Evolutionary conservation across 2,329 filamentous ascomycete species (phyloP), one percentile per base, ranked within the genome.

Genomic region (Xylariaceae sp.): DNA sequence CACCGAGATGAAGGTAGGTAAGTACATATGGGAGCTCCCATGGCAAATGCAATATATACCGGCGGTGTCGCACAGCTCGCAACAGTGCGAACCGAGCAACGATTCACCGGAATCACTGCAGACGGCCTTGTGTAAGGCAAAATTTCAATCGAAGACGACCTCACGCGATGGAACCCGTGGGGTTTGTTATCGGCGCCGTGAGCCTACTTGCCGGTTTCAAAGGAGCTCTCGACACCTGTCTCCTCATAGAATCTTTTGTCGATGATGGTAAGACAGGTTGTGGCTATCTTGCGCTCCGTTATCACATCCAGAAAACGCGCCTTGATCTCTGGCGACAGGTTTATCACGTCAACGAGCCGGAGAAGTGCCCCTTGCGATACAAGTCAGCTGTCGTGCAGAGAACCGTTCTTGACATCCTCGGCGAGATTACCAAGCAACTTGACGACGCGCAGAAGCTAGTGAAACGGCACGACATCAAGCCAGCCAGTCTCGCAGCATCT

Each of bases 251-350:
- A 14, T 46, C 46, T 5, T 52, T 42, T 22, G 44, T 52, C 22
- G 50, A 49, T 39, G 43, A 45, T 22, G 50, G 19, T 10, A 44
- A 33, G 17, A 35, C 27, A 18, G 31, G 31, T 11, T 52, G 30
- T 31, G 31, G 39, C 19, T 44, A 46, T 32, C 50, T 52, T 2
- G 46, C 30, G 6, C 35, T 52, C 10, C 18, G 41, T 32, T 45
- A 46, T 31, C 43, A 43, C 22, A 47, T 52, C 18, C 15, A 52
- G 33, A 49, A 52, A 40, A 52, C 33, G 15, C 50, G 50, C 12
- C 46, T 52, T 22, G 27, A 47, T 19, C 42, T 49, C n/a, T 52
- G 50, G 50, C 42, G 39, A 30, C 31, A 44, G 15, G 11, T 47
- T 1, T 51, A 43, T 40, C 36, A 41, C 6, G 39, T 35, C 12